These are phyloP conservation scores for Candida tunisiensis DNA, from an alignment of 1,139 yeast genomes.

Conservation along the genomic window DNA sequence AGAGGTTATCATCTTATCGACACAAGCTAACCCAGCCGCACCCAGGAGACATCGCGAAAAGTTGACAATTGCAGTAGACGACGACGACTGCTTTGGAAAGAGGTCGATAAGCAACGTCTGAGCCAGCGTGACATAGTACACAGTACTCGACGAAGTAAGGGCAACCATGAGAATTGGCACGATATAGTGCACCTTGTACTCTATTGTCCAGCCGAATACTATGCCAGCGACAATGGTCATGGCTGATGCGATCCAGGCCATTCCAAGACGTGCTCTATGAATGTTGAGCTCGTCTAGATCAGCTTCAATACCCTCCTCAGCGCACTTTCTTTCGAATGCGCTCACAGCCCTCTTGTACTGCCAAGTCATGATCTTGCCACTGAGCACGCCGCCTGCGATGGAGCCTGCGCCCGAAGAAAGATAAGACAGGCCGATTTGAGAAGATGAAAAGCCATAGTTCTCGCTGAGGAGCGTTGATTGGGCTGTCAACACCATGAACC, in stretches of 20 bases:
- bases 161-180: constrained; percentile 41
- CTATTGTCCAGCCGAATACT: constrained; percentile 58
- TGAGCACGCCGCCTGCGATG: constrained; percentile 16
- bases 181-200: constrained; percentile 30
- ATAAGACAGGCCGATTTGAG: constrained; percentile 46
- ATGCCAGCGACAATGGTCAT: constrained; percentile 22
- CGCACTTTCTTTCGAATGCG: constrained; percentile 23
- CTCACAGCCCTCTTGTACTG: constrained; percentile 19
- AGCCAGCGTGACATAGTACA: constrained; percentile 32
- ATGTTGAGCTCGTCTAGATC: constrained; percentile 25
- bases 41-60: constrained; percentile 41
- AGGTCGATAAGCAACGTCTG: constrained; percentile 45
- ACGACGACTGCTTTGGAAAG: constrained; percentile 40
- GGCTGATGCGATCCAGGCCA: constrained; percentile 17
- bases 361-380: constrained; percentile 19
- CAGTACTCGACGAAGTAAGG: constrained; percentile 32
- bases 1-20: constrained; percentile 34
- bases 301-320: constrained; percentile 14
- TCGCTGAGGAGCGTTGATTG: constrained; percentile 35
- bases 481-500: constrained; percentile 57
- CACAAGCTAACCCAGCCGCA: constrained; percentile 47
- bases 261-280: constrained; percentile 29
- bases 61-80: constrained; percentile 44
- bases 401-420: constrained; percentile 24
- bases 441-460: constrained; percentile 31